Percentiles rank a stretch among this genome's conserved stretches.
Conservation (phyloP, 208 protist genomes). For the Entamoeba moshkovskii region DNA sequence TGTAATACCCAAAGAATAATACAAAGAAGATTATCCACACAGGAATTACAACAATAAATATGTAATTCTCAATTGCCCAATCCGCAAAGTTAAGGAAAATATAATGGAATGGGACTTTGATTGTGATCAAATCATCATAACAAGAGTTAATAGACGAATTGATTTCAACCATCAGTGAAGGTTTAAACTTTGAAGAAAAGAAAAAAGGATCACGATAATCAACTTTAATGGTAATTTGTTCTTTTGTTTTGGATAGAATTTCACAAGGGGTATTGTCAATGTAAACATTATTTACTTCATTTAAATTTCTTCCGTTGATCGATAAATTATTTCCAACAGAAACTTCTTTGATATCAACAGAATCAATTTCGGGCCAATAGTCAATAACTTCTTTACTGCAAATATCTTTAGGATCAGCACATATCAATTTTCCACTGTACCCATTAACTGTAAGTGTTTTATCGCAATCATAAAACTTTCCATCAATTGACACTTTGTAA, state of each 20-base stretch:
- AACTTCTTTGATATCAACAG: neutral
- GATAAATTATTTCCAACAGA: neutral
- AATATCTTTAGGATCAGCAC: slow-evolving; percentile 1
- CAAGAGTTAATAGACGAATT: neutral
- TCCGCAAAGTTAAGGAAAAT: neutral
- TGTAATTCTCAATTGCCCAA: neutral
- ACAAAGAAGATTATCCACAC: neutral
- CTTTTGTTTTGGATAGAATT: neutral
- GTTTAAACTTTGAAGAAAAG: neutral
- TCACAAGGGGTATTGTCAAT: neutral
- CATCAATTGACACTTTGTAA: neutral
- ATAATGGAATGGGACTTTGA: neutral
- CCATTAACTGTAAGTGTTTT: neutral
- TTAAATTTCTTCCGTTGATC: neutral
- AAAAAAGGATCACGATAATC: neutral
- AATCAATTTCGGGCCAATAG: neutral
- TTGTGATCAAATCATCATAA: neutral
- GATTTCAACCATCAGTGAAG: neutral
- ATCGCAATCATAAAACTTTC: neutral
- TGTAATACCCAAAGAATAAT: neutral
- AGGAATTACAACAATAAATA: neutral
- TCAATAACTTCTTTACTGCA: neutral
- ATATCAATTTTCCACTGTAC: neutral
- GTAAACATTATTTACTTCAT: neutral
- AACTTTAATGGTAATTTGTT: neutral